Percentiles rank a stretch among this genome's conserved stretches.
These are phyloP conservation scores for Brassica rapa DNA, from an alignment of 345 rosid genomes.

Conservation along the genomic window DNA sequence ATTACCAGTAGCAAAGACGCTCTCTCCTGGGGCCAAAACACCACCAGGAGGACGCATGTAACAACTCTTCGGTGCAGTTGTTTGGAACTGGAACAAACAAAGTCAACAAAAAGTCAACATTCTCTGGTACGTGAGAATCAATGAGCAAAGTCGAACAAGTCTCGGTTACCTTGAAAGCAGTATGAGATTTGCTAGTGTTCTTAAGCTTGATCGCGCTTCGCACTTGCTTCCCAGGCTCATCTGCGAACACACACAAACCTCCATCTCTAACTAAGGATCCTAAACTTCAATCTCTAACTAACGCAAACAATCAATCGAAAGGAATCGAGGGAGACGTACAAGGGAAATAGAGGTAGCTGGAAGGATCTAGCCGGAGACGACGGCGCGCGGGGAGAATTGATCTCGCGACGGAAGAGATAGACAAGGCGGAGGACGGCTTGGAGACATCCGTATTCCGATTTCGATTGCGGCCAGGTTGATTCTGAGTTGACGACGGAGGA, in stretches of 20 bases:
- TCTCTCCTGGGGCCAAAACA: conserved; percentile 89
- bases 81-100: conserved; percentile 67
- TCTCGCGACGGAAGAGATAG: conserved; percentile 78
- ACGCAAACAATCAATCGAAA: not conserved
- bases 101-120: not conserved
- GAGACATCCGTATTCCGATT: conserved; percentile 41
- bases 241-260: conserved; percentile 40
- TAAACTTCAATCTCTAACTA: not conserved
- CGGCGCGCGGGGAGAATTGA: conserved; percentile 87
- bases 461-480: conserved; percentile 44
- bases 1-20: conserved; percentile 82
- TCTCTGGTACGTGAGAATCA: not conserved
- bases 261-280: too few relatives aligned
- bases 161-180: conserved; percentile 76
- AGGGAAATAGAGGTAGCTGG: conserved; percentile 76
- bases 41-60: conserved; percentile 99
- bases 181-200: conserved; percentile 86
- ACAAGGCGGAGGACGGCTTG: conserved; percentile 32
- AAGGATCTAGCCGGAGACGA: conserved; percentile 89
- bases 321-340: conserved; percentile 45
- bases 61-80: conserved; percentile 96
- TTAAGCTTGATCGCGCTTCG: conserved; percentile 85
- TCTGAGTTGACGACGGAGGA: conserved; percentile 57
- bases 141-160: not conserved
- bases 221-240: conserved; percentile 91